These are phyloP conservation scores for Saccharomyces uvarum DNA, from an alignment of 1,139 yeast genomes.

Conservation along the genomic window DNA sequence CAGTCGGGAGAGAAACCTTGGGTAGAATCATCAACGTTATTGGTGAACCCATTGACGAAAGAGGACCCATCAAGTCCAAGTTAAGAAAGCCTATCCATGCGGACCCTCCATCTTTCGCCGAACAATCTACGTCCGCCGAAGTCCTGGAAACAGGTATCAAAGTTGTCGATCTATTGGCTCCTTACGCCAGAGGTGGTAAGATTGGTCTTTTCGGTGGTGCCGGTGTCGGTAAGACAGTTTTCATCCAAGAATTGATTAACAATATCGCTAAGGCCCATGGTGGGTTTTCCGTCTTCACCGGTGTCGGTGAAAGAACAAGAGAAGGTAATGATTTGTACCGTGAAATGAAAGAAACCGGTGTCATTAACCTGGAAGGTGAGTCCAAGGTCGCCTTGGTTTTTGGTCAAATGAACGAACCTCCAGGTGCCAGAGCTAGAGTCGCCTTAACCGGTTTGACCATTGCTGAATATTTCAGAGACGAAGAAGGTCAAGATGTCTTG, in stretches of 20 bases:
- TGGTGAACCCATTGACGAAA: constrained; percentile 99
- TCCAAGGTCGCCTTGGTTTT: constrained; percentile 98
- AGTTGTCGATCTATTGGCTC: constrained; percentile 98
- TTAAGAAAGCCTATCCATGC: constrained; percentile 96
- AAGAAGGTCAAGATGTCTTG: constrained; percentile 99
- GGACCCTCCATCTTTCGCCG: constrained; percentile 92
- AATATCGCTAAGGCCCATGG: constrained; percentile 99
- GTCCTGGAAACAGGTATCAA: constrained; percentile 98
- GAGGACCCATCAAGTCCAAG: constrained; percentile 93
- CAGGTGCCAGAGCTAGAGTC: constrained; percentile 99
- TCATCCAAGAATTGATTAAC: constrained; percentile 98
- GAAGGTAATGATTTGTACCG: constrained; percentile 99
- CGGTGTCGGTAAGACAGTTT: constrained; percentile 99
- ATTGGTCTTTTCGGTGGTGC: constrained; percentile 99
- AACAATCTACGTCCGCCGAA: constrained; percentile 96
- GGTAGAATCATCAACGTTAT: constrained; percentile 97
- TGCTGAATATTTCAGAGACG: constrained; percentile 99
- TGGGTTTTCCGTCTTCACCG: constrained; percentile 99
- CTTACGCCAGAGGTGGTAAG: constrained; percentile 99
- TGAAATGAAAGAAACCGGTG: constrained; percentile 99
- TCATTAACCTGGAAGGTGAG: constrained; percentile 98
- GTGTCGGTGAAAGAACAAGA: constrained; percentile 99
- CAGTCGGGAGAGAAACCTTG: constrained; percentile 97
- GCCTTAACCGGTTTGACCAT: constrained; percentile 99
- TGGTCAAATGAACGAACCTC: constrained; percentile 99